Conservation (phyloP, 768 basidiomycete genomes). For the Agrocybe pediades region DNA sequence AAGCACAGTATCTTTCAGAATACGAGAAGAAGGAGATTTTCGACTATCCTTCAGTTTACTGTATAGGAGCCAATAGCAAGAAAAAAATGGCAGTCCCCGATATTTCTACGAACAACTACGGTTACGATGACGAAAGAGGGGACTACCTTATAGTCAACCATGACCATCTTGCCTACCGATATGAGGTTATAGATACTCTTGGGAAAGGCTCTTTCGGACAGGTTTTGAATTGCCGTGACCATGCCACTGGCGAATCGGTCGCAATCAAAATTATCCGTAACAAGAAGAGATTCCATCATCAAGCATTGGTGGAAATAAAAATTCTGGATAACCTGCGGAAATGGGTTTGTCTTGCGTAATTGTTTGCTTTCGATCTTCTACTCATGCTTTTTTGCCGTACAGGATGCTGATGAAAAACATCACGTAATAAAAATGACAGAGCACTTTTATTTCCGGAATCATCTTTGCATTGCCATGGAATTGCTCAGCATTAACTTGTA, state of each 20-base stretch:
- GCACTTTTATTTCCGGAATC: conserved; percentile 96
- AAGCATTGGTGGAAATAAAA: conserved; percentile 98
- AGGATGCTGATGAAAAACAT: conserved; percentile 97
- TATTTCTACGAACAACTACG: conserved; percentile 80
- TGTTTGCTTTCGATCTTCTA: background rate
- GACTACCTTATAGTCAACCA: conserved; percentile 90
- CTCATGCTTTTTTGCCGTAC: conserved; percentile 2
- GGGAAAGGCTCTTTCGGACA: conserved; percentile 99
- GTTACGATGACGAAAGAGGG: conserved; percentile 97
- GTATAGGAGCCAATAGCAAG: conserved; percentile 72
- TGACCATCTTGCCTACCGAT: conserved; percentile 97
- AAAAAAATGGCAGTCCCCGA: conserved; percentile 83
- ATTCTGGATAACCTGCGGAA: conserved; percentile 94
- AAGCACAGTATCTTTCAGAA: conserved; percentile 74
- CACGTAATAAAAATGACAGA: conserved; percentile 98
- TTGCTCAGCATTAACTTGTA: conserved; percentile 97
- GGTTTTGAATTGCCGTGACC: conserved; percentile 93
- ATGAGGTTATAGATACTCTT: conserved; percentile 88
- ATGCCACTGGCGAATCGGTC: conserved; percentile 93
- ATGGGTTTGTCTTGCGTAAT: conserved; percentile 73
- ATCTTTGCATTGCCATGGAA: conserved; percentile 98
- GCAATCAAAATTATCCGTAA: conserved; percentile 99
- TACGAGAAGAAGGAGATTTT: conserved; percentile 92
- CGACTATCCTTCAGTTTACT: conserved; percentile 86
- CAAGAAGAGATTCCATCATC: conserved; percentile 98